Base-by-base conservation (phyloP, 345 rosid species). In the Acer campestre region DNA sequence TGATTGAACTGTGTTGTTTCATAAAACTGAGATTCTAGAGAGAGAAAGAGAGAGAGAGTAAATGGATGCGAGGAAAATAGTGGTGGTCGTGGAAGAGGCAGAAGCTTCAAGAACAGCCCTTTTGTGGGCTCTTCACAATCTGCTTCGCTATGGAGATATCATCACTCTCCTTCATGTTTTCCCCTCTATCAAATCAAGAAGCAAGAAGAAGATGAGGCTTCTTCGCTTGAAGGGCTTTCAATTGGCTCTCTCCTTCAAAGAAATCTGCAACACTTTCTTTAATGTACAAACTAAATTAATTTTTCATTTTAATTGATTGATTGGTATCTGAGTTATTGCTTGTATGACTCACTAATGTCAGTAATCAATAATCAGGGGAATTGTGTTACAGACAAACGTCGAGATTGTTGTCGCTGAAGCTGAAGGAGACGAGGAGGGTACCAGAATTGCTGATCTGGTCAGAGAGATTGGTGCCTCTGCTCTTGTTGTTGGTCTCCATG, bases 401-500 rank as follows among this genome's bases (percentile, higher is more conserved):
- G 97, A 94, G 84, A 94, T 94, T 6, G 68, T 93, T 46, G 99
- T 95, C 31, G 83, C 93, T 2, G 49, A 46, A 46, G 49, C 12
- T 22, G 97, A 92, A 90, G 98, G 97, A 23, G 99, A 95, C 3
- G 82, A 80, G 67, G 92, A 91, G 58, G 98, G 97, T 35, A 71
- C 71, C 23, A 93, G 70, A 86, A 91, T 95, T 29, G 88, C 87
- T 23, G 82, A 88, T 20, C 78, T 87, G 68, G 94, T 91, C n/a
- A 82, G 93, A 73, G 92, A 91, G 81, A 89, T 90, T 64, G 95
- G 95, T 71, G 95, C 98, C 22, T 89, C 88, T n/a, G 84, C 86
- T 16, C 90, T 95, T 70, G 94, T 95, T 58, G 89, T 92, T 61
- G 99, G 99, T 40, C 97, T 95, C 80, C 99, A 95, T 85, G 89